A percentile compares a stretch with the other conserved stretches of the same genome.
phyloP scores from a whole-genome alignment of 768 basidiomycete species.

The Psilocybe azurescens region DNA sequence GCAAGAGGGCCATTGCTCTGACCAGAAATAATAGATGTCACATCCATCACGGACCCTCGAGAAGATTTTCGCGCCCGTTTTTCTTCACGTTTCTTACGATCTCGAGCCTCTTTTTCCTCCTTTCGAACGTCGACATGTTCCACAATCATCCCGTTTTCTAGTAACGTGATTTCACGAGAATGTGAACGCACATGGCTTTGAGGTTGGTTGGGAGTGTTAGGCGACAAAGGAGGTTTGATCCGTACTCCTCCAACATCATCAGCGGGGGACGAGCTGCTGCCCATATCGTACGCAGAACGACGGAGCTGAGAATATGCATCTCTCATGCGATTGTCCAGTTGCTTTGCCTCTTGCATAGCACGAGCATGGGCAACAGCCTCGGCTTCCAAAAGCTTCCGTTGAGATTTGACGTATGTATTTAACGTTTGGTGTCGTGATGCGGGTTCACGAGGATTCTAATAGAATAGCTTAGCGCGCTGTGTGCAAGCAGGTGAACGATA shows the following conservation, averaged over 20 bases:
- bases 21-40: slow-evolving; percentile 74
- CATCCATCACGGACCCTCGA: slow-evolving; percentile 71
- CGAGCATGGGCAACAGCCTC: slow-evolving; percentile 81
- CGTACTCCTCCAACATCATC: slow-evolving; percentile 73
- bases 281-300: slow-evolving; percentile 77
- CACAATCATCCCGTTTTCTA: slow-evolving; percentile 89
- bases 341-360: slow-evolving; percentile 78
- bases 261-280: slow-evolving; percentile 46
- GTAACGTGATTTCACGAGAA: slow-evolving; percentile 76
- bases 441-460: slow-evolving; percentile 90
- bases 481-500: slow-evolving; percentile 20
- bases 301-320: slow-evolving; percentile 82
- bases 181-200: slow-evolving; percentile 51
- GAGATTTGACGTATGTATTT: slow-evolving; percentile 80
- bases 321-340: slow-evolving; percentile 77
- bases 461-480: slow-evolving; percentile 17
- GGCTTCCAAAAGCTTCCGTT: slow-evolving; percentile 80
- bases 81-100: slow-evolving; percentile 73
- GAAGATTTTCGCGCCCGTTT: slow-evolving; percentile 77
- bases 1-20: slow-evolving; percentile 59
- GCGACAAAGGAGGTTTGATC: slow-evolving; percentile 65
- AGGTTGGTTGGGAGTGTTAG: slow-evolving; percentile 41
- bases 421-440: slow-evolving; percentile 84
- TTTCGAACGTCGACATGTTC: slow-evolving; percentile 85
- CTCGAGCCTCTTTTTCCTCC: slow-evolving; percentile 78